Conservation (phyloP, 176 grass and related monocot genomes). For the Oryza glumipatula region DNA sequence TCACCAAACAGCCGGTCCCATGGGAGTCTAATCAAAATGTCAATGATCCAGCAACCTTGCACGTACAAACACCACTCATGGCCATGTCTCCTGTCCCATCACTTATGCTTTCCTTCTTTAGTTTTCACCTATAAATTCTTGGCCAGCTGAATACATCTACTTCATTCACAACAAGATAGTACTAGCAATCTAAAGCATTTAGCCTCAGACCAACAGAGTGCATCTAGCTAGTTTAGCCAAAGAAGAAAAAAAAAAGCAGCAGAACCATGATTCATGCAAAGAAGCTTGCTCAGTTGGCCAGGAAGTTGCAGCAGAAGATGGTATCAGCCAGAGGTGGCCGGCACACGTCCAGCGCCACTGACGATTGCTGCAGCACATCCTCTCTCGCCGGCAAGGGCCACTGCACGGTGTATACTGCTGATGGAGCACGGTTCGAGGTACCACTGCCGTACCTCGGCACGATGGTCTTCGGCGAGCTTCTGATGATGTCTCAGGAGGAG, state of each 20-base stretch:
- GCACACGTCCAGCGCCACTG: background rate
- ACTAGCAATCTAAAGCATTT: background rate
- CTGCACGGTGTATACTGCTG: slow-evolving; percentile 19
- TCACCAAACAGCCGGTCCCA: slow-evolving; percentile 1
- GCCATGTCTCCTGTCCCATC: slow-evolving; percentile 25
- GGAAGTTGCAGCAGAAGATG: slow-evolving; percentile 49
- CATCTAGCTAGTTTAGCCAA: background rate
- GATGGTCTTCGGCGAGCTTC: slow-evolving; percentile 31
- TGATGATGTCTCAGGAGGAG: slow-evolving; percentile 43
- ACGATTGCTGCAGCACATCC: background rate
- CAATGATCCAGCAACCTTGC: slow-evolving; percentile 24
- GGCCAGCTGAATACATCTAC: background rate
- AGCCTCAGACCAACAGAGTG: background rate
- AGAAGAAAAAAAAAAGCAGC: background rate
- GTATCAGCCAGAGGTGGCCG: background rate
- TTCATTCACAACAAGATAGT: background rate
- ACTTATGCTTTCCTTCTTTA: background rate
- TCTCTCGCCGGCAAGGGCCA: slow-evolving; percentile 23
- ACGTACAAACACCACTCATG: slow-evolving; percentile 30
- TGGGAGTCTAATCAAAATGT: slow-evolving; percentile 14
- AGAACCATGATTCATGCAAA: slow-evolving; percentile 44
- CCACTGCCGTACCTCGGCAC: slow-evolving; percentile 33
- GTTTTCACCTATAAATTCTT: slow-evolving; percentile 37
- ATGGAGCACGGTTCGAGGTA: slow-evolving; percentile 34
- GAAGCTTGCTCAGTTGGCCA: slow-evolving; percentile 49